phyloP scores from a whole-genome alignment of 257 asterid species.

The Penstemon barbatus region DNA sequence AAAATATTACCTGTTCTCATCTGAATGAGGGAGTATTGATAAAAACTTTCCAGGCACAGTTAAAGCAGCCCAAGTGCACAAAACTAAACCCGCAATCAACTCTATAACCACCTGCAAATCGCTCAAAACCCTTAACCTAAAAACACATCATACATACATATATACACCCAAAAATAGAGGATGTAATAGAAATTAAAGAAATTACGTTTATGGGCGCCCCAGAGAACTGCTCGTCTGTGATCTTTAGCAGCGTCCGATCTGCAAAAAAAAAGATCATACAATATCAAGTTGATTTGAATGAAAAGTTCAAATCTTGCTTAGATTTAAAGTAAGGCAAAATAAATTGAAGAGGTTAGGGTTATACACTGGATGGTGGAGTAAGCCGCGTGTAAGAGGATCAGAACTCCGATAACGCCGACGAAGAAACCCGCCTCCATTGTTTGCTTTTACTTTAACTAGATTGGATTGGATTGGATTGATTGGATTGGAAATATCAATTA shows the following conservation, averaged over 20 bases:
- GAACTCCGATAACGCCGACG: slow-evolving; percentile 76
- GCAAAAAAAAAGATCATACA: slow-evolving; percentile 29
- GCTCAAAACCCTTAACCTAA: slow-evolving; percentile 26
- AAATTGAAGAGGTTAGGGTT: not conserved
- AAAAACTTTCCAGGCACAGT: slow-evolving; percentile 83
- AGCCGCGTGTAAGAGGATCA: slow-evolving; percentile 75
- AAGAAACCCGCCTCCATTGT: slow-evolving; percentile 70
- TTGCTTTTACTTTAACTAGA: not conserved
- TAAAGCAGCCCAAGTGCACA: slow-evolving; percentile 87
- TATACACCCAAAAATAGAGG: not conserved
- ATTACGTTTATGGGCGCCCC: slow-evolving; percentile 78
- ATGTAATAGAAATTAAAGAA: slow-evolving; percentile 2
- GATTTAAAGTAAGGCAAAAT: not conserved
- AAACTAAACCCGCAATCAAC: slow-evolving; percentile 56
- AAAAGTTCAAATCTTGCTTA: slow-evolving; percentile 15
- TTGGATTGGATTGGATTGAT: too few relatives aligned
- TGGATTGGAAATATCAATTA: too few relatives aligned
- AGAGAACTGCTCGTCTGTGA: slow-evolving; percentile 82
- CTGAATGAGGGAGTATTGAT: slow-evolving; percentile 85
- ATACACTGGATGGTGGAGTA: slow-evolving; percentile 84
- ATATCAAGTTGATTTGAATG: not conserved
- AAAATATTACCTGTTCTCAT: slow-evolving; percentile 73
- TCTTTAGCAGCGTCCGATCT: slow-evolving; percentile 90
- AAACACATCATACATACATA: slow-evolving; percentile 2
- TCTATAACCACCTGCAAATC: slow-evolving; percentile 79